A percentile compares a stretch with the other conserved stretches of the same genome.
phyloP scores from a whole-genome alignment of 1,139 yeast species.

The Saccharomyces hybrid region DNA sequence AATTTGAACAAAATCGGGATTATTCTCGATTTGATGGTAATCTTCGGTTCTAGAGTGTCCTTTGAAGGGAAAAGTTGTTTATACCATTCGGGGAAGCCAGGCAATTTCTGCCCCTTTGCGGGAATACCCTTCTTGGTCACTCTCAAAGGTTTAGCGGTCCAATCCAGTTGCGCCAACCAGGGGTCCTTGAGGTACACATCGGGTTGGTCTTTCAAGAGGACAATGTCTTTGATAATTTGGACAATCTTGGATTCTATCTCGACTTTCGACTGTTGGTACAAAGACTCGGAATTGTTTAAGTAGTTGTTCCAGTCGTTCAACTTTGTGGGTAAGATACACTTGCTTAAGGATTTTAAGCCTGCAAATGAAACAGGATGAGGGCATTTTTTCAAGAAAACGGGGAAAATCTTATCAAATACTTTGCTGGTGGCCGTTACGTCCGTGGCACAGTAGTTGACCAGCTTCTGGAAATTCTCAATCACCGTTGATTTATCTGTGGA shows the following conservation, averaged over 20 bases:
- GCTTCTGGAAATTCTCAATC: constrained; percentile 46
- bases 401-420: constrained; percentile 63
- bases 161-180: constrained; percentile 84
- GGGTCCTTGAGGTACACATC: constrained; percentile 49
- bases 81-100: constrained; percentile 96
- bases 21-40: constrained; percentile 66
- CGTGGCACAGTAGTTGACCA: constrained; percentile 75
- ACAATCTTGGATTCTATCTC: constrained; percentile 54
- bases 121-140: constrained; percentile 69
- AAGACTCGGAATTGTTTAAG: constrained; percentile 56
- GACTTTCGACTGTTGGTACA: constrained; percentile 52
- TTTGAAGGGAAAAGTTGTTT: constrained; percentile 55
- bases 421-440: constrained; percentile 74
- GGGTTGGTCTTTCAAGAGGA: constrained; percentile 33
- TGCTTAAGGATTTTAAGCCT: constrained; percentile 68
- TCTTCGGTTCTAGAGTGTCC: constrained; percentile 38
- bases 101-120: constrained; percentile 68
- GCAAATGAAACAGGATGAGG: constrained; percentile 97
- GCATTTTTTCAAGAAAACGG: constrained; percentile 55
- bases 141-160: constrained; percentile 61
- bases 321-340: constrained; percentile 76
- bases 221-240: constrained; percentile 54
- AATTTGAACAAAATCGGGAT: constrained; percentile 71
- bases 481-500: constrained; percentile 48
- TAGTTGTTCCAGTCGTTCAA: constrained; percentile 64